Conservation (phyloP, 73 alveolate genomes). For the Blepharisma stoltei region DNA sequence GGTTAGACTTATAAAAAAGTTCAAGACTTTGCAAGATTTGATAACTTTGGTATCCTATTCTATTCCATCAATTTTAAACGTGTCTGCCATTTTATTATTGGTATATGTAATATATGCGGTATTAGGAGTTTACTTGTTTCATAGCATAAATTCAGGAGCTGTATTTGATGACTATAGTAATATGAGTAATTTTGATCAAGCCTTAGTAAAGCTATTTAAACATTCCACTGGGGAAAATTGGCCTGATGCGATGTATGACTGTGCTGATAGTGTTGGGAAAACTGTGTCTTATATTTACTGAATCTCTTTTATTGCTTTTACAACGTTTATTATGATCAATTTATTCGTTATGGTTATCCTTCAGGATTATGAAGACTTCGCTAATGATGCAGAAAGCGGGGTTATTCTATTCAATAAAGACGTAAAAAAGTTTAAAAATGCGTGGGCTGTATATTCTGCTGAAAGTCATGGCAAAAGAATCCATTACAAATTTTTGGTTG, state of each 20-base stretch:
- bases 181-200: conserved; percentile 69
- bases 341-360: conserved; percentile 64
- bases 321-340: conserved; percentile 57
- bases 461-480: conserved; percentile 29
- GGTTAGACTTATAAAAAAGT: conserved; percentile 58
- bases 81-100: conserved; percentile 74
- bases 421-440: conserved; percentile 35
- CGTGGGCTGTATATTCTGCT: conserved; percentile 39
- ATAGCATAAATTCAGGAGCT: conserved; percentile 50
- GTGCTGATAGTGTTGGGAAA: conserved; percentile 69
- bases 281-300: conserved; percentile 65
- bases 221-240: conserved; percentile 94
- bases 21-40: conserved; percentile 69
- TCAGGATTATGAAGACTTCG: conserved; percentile 63
- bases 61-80: conserved; percentile 86
- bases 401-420: conserved; percentile 54
- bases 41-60: conserved; percentile 74
- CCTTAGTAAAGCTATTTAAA: conserved; percentile 70
- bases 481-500: conserved; percentile 12
- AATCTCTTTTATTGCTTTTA: conserved; percentile 35
- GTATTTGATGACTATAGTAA: conserved; percentile 64
- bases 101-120: conserved; percentile 83
- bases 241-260: conserved; percentile 69
- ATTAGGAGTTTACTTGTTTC: conserved; percentile 85
- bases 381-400: conserved; percentile 52